Percentiles rank a stretch among this genome's conserved stretches.
Evolutionary conservation across 2,329 filamentous ascomycete genomes (phyloP).

Genomic region (Diaporthe sp.): DNA sequence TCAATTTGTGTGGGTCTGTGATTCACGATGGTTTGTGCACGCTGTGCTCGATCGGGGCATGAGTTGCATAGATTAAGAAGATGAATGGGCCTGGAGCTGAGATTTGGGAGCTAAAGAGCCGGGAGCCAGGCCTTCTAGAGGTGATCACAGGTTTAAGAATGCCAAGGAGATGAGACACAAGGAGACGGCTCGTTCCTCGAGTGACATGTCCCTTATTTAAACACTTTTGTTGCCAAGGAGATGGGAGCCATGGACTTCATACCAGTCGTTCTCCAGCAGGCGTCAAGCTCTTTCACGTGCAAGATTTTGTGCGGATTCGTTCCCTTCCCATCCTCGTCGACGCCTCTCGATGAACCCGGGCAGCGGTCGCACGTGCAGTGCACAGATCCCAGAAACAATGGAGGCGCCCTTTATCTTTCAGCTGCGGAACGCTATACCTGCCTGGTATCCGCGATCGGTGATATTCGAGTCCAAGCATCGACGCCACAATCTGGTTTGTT

Average conservation of each 20-base stretch:
- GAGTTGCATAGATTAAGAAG: not conserved
- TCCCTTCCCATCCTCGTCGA: not conserved
- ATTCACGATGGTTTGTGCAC: not conserved
- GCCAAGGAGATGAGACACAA: slow-evolving; percentile 11
- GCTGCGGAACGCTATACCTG: slow-evolving; percentile 1
- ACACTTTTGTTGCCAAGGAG: slow-evolving; percentile 1
- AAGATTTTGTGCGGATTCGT: not conserved
- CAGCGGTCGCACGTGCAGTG: slow-evolving; percentile 1
- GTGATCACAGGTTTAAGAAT: not conserved
- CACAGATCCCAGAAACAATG: slow-evolving; percentile 14
- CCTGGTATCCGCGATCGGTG: not conserved
- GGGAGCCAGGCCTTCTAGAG: not conserved
- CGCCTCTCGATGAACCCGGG: not conserved
- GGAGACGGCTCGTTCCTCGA: slow-evolving; percentile 16
- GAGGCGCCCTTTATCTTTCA: slow-evolving; percentile 14
- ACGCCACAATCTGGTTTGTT: not conserved
- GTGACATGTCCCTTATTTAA: not conserved
- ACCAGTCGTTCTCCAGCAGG: not conserved
- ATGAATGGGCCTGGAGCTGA: not conserved
- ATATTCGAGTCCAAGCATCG: not conserved
- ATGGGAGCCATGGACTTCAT: not conserved
- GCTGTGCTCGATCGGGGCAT: not conserved
- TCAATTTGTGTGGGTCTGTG: not conserved
- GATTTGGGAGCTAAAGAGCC: not conserved
- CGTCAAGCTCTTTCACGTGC: not conserved